These are phyloP conservation scores for Oidium heveae DNA, from an alignment of 2,329 filamentous ascomycete species.

Conservation along the genomic window DNA sequence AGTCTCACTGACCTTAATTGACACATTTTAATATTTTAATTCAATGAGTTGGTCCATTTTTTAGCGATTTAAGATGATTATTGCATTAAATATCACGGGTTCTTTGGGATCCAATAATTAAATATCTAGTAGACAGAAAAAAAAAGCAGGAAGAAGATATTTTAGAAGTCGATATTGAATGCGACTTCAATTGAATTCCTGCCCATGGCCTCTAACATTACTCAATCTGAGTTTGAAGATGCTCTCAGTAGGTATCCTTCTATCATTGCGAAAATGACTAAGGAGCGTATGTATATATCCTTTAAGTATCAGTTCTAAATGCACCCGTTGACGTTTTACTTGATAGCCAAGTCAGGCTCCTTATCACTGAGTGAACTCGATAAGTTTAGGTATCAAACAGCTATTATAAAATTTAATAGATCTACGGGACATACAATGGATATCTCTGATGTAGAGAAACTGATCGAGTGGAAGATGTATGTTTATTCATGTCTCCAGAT, in stretches of 20 bases:
- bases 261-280: conserved; percentile 7
- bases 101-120: too few species aligned
- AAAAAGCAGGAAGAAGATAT: too few species aligned
- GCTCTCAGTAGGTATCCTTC: conserved; percentile 9
- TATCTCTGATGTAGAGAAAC: conserved; percentile 29
- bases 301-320: too few species aligned
- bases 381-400: conserved; percentile 28
- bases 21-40: too few species aligned
- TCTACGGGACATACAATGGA: conserved; percentile 19
- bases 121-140: too few species aligned
- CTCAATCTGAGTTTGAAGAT: conserved; percentile 9
- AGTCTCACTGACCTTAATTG: too few species aligned
- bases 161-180: too few species aligned
- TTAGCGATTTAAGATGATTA: too few species aligned
- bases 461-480: conserved; percentile 51
- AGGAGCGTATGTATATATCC: conserved; percentile 7
- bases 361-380: conserved; percentile 28
- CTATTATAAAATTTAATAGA: conserved; percentile 21
- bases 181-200: too few species aligned
- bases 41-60: too few species aligned
- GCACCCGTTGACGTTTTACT: too few species aligned
- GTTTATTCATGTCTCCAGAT: conserved; percentile 7
- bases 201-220: conserved; percentile 10
- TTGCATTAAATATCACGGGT: too few species aligned
- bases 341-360: conserved; percentile 6